These are phyloP conservation scores for Lipomyces starkeyi DNA, from an alignment of 805 yeast species.

Conservation along the genomic window DNA sequence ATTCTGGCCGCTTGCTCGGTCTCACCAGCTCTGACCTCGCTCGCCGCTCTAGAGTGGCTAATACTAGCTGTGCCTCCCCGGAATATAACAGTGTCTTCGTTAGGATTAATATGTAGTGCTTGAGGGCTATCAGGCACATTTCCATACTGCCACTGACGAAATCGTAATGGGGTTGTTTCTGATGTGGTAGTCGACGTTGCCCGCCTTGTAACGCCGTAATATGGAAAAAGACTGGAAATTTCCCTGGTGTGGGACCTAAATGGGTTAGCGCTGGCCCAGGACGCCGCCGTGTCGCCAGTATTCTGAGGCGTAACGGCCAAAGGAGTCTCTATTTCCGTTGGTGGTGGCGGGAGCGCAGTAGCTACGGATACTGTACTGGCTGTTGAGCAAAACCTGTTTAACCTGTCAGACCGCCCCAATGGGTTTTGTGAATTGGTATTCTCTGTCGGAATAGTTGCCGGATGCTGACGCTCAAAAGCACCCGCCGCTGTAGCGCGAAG, in stretches of 20 bases:
- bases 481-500: constrained; percentile 8
- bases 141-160: constrained; percentile 3
- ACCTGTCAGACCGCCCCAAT: background rate
- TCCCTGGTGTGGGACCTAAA: background rate
- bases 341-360: background rate
- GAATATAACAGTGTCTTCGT: background rate
- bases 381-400: constrained; percentile 5
- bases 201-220: constrained; percentile 9
- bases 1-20: background rate
- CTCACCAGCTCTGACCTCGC: background rate
- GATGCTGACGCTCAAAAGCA: constrained; percentile 8
- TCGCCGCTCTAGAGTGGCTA: background rate
- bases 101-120: background rate
- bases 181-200: constrained; percentile 3
- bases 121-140: background rate
- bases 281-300: constrained; percentile 8
- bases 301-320: background rate
- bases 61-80: background rate
- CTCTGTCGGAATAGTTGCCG: background rate
- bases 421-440: background rate
- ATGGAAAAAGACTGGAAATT: constrained; percentile 7
- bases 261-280: constrained; percentile 13
- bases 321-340: background rate
- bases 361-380: background rate
- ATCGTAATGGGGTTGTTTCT: background rate